Conservation (phyloP, 75 land plant species). For the Selaginella tamariscina region DNA sequence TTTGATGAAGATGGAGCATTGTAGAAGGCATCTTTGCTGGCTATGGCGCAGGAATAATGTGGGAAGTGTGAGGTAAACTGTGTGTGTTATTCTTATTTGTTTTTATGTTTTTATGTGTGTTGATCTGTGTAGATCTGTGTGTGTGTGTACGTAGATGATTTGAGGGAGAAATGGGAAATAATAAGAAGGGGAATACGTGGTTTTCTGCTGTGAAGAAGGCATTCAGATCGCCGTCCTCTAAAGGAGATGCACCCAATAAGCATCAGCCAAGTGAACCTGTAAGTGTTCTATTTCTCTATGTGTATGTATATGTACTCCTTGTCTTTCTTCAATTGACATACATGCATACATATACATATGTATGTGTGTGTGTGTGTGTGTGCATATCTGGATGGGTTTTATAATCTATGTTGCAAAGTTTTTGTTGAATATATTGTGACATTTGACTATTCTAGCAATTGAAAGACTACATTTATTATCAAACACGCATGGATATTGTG, state of each 20-base stretch:
- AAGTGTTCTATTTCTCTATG: not conserved
- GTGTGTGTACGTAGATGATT: not conserved
- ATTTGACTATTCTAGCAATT: too few species aligned
- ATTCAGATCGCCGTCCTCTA: conserved; percentile 7
- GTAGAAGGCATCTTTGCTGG: not conserved
- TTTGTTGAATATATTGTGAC: too few species aligned
- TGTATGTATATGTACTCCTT: not conserved
- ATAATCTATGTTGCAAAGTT: too few species aligned
- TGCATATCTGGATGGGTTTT: too few species aligned
- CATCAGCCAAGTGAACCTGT: not conserved
- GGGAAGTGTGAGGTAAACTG: not conserved
- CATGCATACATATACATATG: too few species aligned
- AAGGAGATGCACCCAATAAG: not conserved
- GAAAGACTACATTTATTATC: too few species aligned
- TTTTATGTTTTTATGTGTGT: not conserved
- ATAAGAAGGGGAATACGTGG: conserved; percentile 7
- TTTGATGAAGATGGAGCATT: not conserved
- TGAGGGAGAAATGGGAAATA: not conserved
- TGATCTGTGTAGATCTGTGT: not conserved
- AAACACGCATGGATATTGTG: too few species aligned
- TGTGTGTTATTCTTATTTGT: not conserved
- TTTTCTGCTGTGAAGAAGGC: conserved; percentile 13
- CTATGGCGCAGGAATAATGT: not conserved
- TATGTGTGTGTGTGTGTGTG: too few species aligned
- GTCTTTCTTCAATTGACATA: too few species aligned